Base-by-base conservation (phyloP, 805 yeast genomes). In the Sugiyamaella mastotermitis region DNA sequence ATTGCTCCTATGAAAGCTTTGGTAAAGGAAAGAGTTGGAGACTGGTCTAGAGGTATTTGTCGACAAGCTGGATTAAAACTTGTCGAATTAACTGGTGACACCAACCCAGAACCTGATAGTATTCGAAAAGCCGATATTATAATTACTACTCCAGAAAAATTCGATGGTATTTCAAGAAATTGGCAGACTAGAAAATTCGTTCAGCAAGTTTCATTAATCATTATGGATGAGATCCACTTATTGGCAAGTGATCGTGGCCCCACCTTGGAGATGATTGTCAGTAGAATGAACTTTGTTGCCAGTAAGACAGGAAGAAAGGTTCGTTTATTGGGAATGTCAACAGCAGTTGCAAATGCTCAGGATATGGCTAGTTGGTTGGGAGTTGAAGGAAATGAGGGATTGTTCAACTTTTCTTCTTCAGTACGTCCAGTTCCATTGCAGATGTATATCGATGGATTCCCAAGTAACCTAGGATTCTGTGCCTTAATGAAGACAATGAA, bases 1-100 rank as follows among this genome's bases (percentile, higher is more conserved):
- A 82, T 83, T 62, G 94, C 94, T 0, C 94, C 94, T 1, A 84
- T 83, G 94, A 83, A 84, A 51, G 94, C 94, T 0, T 69, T 83
- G 49, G 94, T 83, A 1, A 64, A 88, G 37, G 94, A 83, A 58
- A 68, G 94, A 54, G 90, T 84, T 13, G 83, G 78, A 48, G 94
- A 84, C 51, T 83, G 94, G 94, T 57, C 76, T 24, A 61, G 56
- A 11, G 57, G 83, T 23, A 69, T 80, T 15, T 61, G 71, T 20
- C 52, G 52, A 31, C 53, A 53, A n/a, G 65, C 66, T 25, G 71
- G 81, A 0, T 54, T 57, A 3, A 71, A 67, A 46, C 66, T 83
- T 33, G 88, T 83, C 5, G 94, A 83, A 54, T 64, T 83, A 52
- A 83, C 94, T 1, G 94, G 94, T 57, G 94, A 83, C 53, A 80